Evolutionary conservation across 495 filamentous ascomycete species (phyloP), one percentile per base, ranked within the genome.

Genomic region (Aspergillus nidulans): DNA sequence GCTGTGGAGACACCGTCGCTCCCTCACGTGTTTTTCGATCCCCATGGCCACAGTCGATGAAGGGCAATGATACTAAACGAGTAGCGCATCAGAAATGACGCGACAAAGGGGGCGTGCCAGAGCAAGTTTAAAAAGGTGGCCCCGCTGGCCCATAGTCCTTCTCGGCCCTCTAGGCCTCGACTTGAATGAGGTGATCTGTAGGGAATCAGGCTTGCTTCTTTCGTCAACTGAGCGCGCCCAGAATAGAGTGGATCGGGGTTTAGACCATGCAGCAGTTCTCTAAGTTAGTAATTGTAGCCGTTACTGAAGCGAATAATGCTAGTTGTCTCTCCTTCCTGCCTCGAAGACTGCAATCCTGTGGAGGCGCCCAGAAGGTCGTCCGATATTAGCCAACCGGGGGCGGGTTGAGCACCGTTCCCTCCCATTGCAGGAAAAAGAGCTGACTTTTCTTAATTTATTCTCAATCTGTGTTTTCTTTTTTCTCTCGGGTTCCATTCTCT

Each of bases 11-110:
- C 60, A 68, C 15, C 70, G 62, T 49, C 59, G 61, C 45, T 54
- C 60, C 50, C 68, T 73, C 70, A 70, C 70, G 70, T 73, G 70
- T 61, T 73, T 69, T 56, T 62, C 63, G 21, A 38, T 52, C 40
- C 57, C 63, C 60, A 67, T 67, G 16, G 50, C 55, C 34, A 52
- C 43, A 44, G 45, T 48, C 41, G 30, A 34, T 28, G 26, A n/a
- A 52, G 42, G 39, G 39, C 28, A 7, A 40, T n/a, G n/a, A 57
- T 28, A 24, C 58, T 60, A 39, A 41, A 52, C 45, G 39, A 49
- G 45, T 55, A 55, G 57, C 41, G 55, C 51, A 40, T 53, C 44
- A 60, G 30, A 51, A n/a, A 52, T 51, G 55, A 44, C 53, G 53
- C 49, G 45, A 57, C 56, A 57, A 59, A 56, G 41, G 24, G 43